Conservation (phyloP, 495 filamentous ascomycete species). For the Talaromyces wortmannii region DNA sequence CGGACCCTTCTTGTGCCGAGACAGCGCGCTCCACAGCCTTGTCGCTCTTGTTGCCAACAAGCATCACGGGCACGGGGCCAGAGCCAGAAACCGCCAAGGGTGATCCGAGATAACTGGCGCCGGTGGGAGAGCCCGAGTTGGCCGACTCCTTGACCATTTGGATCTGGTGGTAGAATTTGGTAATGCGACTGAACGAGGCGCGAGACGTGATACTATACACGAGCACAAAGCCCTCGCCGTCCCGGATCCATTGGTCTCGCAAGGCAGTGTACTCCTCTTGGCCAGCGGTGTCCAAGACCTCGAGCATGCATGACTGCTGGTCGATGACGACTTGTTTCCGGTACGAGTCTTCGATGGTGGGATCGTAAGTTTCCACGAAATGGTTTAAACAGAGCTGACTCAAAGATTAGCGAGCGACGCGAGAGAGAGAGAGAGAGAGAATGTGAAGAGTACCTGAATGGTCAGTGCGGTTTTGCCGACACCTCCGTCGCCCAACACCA, state of each 20-base stretch:
- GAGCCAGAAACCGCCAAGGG: conserved; percentile 57
- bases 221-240: conserved; percentile 94
- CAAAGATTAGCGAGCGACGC: conserved; percentile 4
- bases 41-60: conserved; percentile 98
- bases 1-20: conserved; percentile 91
- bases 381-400: conserved; percentile 67
- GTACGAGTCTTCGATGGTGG: conserved; percentile 96
- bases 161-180: conserved; percentile 93
- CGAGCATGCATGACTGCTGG: conserved; percentile 93
- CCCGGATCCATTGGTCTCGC: conserved; percentile 96
- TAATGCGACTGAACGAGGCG: conserved; percentile 90
- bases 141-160: conserved; percentile 95
- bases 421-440: neutral
- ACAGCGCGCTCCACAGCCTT: conserved; percentile 92
- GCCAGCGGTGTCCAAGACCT: conserved; percentile 97
- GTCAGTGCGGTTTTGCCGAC: conserved; percentile 97
- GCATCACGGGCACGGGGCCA: conserved; percentile 85
- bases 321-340: conserved; percentile 98
- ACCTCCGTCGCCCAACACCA: conserved; percentile 90
- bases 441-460: conserved; percentile 82
- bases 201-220: conserved; percentile 98
- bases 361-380: conserved; percentile 88
- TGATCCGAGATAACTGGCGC: conserved; percentile 52
- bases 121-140: conserved; percentile 59
- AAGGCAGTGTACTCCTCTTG: conserved; percentile 98